Evolutionary conservation across 495 filamentous ascomycete genomes (phyloP).

Genomic region (Hypoxylon crocopeplum): DNA sequence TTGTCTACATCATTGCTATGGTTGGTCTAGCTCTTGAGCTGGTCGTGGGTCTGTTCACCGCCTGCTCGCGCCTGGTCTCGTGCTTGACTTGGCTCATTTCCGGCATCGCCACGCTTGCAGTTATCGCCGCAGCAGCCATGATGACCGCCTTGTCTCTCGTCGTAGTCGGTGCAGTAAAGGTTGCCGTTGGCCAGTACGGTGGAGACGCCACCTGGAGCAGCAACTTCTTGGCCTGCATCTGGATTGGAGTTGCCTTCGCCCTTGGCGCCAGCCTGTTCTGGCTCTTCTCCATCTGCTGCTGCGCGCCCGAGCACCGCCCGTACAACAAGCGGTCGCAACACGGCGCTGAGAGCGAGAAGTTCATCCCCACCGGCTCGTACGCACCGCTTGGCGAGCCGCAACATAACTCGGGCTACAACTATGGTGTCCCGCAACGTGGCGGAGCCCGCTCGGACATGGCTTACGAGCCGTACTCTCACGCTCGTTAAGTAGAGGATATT

Average conservation of each 20-base stretch:
- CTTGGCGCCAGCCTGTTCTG: constrained; percentile 81
- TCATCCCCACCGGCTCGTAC: constrained; percentile 51
- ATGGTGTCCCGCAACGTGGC: constrained; percentile 40
- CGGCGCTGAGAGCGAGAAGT: constrained; percentile 54
- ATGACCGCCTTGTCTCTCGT: constrained; percentile 66
- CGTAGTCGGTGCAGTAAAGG: constrained; percentile 72
- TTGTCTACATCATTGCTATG: constrained; percentile 74
- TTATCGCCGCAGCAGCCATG: constrained; percentile 64
- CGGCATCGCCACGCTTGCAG: constrained; percentile 64
- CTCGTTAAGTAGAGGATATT: constrained; percentile 40
- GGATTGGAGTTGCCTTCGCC: constrained; percentile 81
- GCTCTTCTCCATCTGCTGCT: constrained; percentile 91
- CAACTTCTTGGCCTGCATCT: constrained; percentile 71
- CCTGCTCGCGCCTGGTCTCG: constrained; percentile 54
- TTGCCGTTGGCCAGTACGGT: constrained; percentile 68
- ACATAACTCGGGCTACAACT: constrained; percentile 45
- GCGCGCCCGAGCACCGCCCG: constrained; percentile 55
- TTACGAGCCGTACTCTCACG: constrained; percentile 63
- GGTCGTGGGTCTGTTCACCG: constrained; percentile 77
- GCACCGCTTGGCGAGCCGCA: constrained; percentile 50
- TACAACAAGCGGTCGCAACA: constrained; percentile 18
- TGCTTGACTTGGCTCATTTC: constrained; percentile 58
- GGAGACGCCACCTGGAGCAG: constrained; percentile 68
- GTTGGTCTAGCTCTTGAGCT: constrained; percentile 76
- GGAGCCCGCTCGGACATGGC: constrained; percentile 49